phyloP scores from a whole-genome alignment of 495 filamentous ascomycete genomes.

The Neurospora intermedia region DNA sequence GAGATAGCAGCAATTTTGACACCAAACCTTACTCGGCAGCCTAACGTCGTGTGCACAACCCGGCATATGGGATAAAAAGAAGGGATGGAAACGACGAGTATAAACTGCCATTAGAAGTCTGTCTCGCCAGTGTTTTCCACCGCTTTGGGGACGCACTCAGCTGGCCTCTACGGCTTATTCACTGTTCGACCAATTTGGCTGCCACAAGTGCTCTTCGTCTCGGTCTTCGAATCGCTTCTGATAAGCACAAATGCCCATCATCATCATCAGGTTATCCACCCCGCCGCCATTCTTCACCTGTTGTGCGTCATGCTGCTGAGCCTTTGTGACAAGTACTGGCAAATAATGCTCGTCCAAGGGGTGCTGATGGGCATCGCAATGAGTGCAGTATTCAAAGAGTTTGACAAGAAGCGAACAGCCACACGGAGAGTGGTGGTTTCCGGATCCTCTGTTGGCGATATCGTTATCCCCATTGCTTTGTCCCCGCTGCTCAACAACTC shows the following conservation, averaged over 20 bases:
- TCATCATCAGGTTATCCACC: constrained; percentile 24
- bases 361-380: constrained; percentile 43
- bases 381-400: constrained; percentile 41
- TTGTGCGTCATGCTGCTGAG: constrained; percentile 45
- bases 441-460: constrained; percentile 48
- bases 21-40: neutral
- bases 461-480: constrained; percentile 38
- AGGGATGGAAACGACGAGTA: neutral
- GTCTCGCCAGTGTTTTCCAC: neutral
- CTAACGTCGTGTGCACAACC: neutral
- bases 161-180: constrained; percentile 1
- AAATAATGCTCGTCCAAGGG: constrained; percentile 53
- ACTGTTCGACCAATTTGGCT: constrained; percentile 39
- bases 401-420: constrained; percentile 41
- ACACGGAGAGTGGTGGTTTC: constrained; percentile 45
- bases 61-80: neutral
- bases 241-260: neutral
- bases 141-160: neutral
- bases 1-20: neutral
- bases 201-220: constrained; percentile 17
- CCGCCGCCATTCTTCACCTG: constrained; percentile 27
- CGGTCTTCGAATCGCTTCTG: neutral
- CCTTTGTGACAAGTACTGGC: constrained; percentile 47
- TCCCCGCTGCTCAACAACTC: constrained; percentile 29
- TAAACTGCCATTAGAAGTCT: too few species aligned